Conservation (phyloP, 2,329 filamentous ascomycete species). For the Trichoderma endophyticum region DNA sequence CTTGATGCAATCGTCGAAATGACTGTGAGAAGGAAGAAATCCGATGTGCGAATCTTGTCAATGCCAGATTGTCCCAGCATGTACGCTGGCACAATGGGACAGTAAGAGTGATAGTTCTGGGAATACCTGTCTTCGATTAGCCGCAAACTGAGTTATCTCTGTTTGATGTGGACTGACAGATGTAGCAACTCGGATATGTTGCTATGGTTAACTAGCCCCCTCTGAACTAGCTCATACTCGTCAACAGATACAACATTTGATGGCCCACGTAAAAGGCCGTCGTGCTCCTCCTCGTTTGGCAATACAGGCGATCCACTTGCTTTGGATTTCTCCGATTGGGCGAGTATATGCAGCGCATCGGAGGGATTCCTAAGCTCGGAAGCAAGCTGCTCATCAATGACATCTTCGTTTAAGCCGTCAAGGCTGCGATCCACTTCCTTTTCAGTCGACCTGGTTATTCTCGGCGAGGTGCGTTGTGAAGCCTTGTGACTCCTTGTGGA, state of each 20-base stretch:
- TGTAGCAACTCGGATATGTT: neutral
- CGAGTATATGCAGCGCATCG: constrained; percentile 2
- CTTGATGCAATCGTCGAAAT: neutral
- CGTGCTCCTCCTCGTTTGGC: neutral
- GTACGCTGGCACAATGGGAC: neutral
- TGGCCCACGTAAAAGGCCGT: neutral
- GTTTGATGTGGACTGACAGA: neutral
- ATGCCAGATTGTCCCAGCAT: neutral
- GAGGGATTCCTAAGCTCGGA: constrained; percentile 3
- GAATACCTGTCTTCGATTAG: neutral
- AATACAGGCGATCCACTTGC: neutral
- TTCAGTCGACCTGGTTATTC: neutral
- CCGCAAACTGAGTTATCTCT: too few relatives aligned
- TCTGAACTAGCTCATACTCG: neutral
- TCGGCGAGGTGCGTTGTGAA: neutral
- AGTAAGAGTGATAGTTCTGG: neutral
- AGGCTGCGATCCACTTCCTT: neutral
- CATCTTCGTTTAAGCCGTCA: neutral
- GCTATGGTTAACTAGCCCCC: neutral
- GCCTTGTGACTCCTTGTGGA: neutral
- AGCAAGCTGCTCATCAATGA: neutral
- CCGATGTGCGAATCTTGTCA: neutral
- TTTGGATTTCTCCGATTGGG: neutral
- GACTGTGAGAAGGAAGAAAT: constrained; percentile 1
- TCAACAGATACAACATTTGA: neutral